phyloP scores from a whole-genome alignment of 1,284 basidiomycete species.

The Rhodotorula sp. region DNA sequence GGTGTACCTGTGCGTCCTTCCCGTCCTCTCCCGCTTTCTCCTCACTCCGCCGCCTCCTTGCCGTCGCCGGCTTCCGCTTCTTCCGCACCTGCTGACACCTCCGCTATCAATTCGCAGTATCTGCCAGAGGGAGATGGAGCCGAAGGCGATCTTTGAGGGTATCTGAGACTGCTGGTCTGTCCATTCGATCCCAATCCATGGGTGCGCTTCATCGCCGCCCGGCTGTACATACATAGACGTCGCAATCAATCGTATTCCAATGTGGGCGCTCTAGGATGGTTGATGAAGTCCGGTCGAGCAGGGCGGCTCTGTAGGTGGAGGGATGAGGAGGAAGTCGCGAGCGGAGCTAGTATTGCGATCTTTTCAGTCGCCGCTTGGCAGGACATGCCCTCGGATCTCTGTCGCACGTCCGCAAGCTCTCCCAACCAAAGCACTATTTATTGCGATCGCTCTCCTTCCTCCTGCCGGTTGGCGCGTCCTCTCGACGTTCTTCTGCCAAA shows the following conservation, averaged over 20 bases:
- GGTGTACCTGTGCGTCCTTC: slow-evolving; percentile 1
- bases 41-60: neutral
- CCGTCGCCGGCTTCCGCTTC: neutral
- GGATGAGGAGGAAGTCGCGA: no score
- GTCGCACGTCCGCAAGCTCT: no score
- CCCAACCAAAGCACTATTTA: no score
- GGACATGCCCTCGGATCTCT: no score
- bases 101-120: slow-evolving; percentile 51
- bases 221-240: slow-evolving; percentile 4
- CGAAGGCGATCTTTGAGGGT: slow-evolving; percentile 29
- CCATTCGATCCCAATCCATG: neutral
- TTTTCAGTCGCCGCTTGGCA: no score
- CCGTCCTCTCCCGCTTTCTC: neutral
- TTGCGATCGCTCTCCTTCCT: no score
- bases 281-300: no score
- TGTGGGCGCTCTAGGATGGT: no score
- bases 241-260: neutral
- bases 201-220: neutral
- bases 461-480: no score
- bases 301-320: no score
- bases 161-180: slow-evolving; percentile 13
- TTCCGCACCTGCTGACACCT: slow-evolving; percentile 10
- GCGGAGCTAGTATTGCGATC: no score
- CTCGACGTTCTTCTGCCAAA: no score
- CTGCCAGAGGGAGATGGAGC: slow-evolving; percentile 32